A percentile compares a stretch with the other conserved stretches of the same genome.
Conservation (phyloP, 495 filamentous ascomycete species). For the Penicillium maclennaniae region DNA sequence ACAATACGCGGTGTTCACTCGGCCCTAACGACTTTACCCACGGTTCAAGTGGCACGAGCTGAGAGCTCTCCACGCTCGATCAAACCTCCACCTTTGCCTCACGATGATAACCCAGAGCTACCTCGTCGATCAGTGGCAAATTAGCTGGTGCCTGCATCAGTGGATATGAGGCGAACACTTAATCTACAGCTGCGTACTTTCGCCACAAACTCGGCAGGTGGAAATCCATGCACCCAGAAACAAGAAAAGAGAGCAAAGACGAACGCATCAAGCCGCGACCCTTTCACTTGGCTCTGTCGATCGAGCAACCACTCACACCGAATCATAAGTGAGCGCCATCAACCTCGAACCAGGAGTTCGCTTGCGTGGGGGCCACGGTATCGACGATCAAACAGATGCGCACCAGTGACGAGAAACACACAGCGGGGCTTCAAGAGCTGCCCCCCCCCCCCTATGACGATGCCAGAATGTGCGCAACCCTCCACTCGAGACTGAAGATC, state of each 20-base stretch:
- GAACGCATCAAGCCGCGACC: neutral
- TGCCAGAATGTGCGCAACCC: conserved; percentile 3
- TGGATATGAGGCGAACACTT: neutral
- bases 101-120: neutral
- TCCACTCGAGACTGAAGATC: conserved; percentile 9
- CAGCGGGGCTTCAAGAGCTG: neutral
- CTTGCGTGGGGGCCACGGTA: conserved; percentile 7
- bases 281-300: conserved; percentile 1
- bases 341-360: conserved; percentile 4
- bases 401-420: neutral
- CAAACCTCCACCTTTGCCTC: neutral
- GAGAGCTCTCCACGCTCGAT: conserved; percentile 1
- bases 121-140: conserved; percentile 5
- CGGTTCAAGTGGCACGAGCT: neutral
- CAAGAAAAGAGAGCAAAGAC: neutral
- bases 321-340: neutral
- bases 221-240: neutral
- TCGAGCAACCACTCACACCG: conserved; percentile 10
- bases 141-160: neutral
- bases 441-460: neutral
- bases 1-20: neutral
- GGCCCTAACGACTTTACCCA: neutral
- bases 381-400: conserved; percentile 7
- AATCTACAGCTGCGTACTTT: neutral
- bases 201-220: neutral